Percentiles rank a stretch among this genome's conserved stretches.
These are phyloP conservation scores for Gnomoniopsis smithogilvyi DNA, from an alignment of 2,329 filamentous ascomycete species.

Conservation along the genomic window DNA sequence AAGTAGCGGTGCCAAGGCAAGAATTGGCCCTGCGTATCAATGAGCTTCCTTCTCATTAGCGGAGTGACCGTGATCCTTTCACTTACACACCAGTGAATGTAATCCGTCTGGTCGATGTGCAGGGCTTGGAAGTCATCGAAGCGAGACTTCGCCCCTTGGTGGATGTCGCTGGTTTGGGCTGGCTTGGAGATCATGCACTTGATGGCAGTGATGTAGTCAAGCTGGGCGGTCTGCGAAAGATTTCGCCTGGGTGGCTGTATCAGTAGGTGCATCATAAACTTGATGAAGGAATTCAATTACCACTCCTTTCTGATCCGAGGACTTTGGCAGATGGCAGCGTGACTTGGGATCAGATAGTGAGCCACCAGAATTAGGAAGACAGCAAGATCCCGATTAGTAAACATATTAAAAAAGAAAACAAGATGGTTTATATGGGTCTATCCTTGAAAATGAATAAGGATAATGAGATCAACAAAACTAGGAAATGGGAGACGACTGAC, in stretches of 20 bases:
- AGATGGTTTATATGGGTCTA: no score
- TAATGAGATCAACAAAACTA: no score
- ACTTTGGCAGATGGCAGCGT: not conserved
- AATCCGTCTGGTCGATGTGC: slow-evolving; percentile 38
- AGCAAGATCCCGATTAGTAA: not conserved
- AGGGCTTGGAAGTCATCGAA: slow-evolving; percentile 42
- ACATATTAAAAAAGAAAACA: no score
- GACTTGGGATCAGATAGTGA: not conserved
- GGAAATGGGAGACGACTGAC: no score
- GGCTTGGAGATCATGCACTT: slow-evolving; percentile 34
- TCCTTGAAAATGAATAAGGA: no score
- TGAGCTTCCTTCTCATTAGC: slow-evolving; percentile 15
- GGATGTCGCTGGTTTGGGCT: slow-evolving; percentile 23
- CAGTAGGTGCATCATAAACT: not conserved
- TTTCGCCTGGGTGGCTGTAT: slow-evolving; percentile 10
- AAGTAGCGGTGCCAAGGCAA: slow-evolving; percentile 34
- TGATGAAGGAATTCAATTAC: not conserved
- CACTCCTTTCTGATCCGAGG: not conserved
- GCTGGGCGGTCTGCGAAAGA: slow-evolving; percentile 26
- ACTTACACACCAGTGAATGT: slow-evolving; percentile 30
- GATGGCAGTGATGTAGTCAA: slow-evolving; percentile 36
- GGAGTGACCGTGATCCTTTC: not conserved
- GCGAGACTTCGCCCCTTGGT: slow-evolving; percentile 36
- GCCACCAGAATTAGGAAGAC: not conserved
- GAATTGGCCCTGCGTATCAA: not conserved